These are phyloP conservation scores for Ophiobolus disseminans DNA, from an alignment of 2,329 filamentous ascomycete species.

Conservation along the genomic window DNA sequence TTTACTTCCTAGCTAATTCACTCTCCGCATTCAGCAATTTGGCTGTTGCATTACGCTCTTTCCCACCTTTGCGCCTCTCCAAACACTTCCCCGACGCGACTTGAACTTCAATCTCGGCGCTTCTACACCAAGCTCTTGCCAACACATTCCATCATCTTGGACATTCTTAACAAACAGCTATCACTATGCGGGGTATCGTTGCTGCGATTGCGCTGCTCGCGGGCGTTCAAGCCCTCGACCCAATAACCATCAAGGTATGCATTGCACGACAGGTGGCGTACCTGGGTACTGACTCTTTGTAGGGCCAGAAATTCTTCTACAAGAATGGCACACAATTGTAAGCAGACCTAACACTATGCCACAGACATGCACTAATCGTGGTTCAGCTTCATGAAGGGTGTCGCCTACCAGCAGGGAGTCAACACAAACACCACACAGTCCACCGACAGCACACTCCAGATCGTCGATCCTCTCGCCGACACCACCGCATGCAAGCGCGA, in stretches of 20 bases:
- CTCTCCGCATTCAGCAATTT: conserved; percentile 24
- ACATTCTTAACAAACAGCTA: conserved; percentile 27
- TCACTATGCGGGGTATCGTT: conserved; percentile 63
- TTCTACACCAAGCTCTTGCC: conserved; percentile 33
- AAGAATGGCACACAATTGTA: conserved; percentile 75
- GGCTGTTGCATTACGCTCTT: conserved; percentile 36
- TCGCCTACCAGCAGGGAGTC: conserved; percentile 91
- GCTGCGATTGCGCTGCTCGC: conserved; percentile 61
- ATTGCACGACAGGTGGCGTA: conserved; percentile 9
- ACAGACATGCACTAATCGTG: conserved; percentile 23
- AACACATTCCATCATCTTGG: conserved; percentile 35
- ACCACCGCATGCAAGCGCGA: conserved; percentile 77
- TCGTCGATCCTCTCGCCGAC: conserved; percentile 84
- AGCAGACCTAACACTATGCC: conserved; percentile 7
- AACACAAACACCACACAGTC: conserved; percentile 60
- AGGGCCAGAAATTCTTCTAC: conserved; percentile 90
- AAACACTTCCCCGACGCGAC: conserved; percentile 20
- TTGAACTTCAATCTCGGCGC: conserved; percentile 28
- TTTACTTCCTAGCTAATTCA: conserved; percentile 33
- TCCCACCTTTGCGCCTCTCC: conserved; percentile 17
- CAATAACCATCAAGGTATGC: conserved; percentile 73
- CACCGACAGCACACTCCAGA: conserved; percentile 58
- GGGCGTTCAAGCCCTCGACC: conserved; percentile 62
- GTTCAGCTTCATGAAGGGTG: conserved; percentile 79
- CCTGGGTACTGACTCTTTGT: conserved; percentile 16